Conservation (phyloP, 768 basidiomycete genomes). For the Tubosaeta sp. region DNA sequence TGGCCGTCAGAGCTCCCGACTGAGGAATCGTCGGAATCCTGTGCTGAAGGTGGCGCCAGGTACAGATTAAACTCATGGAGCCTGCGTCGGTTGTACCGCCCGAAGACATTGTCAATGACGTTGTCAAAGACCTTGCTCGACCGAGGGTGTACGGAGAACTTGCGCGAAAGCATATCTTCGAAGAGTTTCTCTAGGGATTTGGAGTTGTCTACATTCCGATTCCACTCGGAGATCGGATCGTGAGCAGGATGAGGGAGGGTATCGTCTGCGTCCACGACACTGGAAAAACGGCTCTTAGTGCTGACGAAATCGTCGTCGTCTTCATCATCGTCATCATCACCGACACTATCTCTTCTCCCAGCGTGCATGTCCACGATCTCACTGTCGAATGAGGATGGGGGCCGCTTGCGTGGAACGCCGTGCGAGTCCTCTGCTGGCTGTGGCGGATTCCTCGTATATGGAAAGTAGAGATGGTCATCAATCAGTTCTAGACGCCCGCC, state of each 20-base stretch:
- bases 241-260: constrained; percentile 16
- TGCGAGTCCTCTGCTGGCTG: constrained; percentile 11
- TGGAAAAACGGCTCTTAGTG: constrained; percentile 28
- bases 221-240: constrained; percentile 36
- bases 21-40: constrained; percentile 18
- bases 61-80: constrained; percentile 49
- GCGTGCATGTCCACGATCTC: constrained; percentile 16
- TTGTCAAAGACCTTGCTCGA: constrained; percentile 49
- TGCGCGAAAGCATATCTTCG: constrained; percentile 50
- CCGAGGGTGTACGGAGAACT: constrained; percentile 48
- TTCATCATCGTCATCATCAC: constrained; percentile 21
- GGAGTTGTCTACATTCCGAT: constrained; percentile 35
- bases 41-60: constrained; percentile 44
- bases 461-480: constrained; percentile 67
- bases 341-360: constrained; percentile 6
- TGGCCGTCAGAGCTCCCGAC: constrained; percentile 26
- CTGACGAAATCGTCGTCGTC: constrained; percentile 31
- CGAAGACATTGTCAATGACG: constrained; percentile 48
- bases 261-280: constrained; percentile 17
- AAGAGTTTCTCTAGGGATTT: constrained; percentile 55
- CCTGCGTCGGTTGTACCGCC: constrained; percentile 41
- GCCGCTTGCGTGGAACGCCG: neutral
- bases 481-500: constrained; percentile 70
- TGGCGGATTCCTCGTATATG: constrained; percentile 39
- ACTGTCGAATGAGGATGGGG: constrained; percentile 15